Base-by-base conservation (phyloP, 2,329 filamentous ascomycete genomes). In the Epichloe sibirici region DNA sequence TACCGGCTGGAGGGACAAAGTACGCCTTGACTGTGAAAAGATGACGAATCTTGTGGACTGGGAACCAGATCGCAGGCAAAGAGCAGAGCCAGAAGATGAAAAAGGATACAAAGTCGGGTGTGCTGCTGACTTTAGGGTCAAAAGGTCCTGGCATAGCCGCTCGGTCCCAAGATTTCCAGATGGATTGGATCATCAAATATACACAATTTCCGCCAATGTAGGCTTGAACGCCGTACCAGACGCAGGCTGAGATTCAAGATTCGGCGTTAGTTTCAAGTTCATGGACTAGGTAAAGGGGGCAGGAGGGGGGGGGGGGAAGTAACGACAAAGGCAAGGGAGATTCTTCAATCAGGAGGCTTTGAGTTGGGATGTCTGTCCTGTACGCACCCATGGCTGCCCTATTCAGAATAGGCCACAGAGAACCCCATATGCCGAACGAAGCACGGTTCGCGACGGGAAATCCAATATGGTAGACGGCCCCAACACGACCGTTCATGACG, bases 1-100 rank as follows among this genome's bases (percentile, higher is more conserved):
- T 74, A 49, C 86, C 90, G n/a, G 88, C 89, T 39, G 77, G 76
- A 0, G 90, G 90, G 0, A 93, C 90, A 55, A 94, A 80, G 63
- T 82, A 86, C 0, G 90, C 83, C 71, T 96, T 96, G 63, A 88
- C 86, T 0, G 90, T 95, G 70, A 95, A 95, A 4, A 95, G 73
- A 65, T 95, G 90, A 45, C 90, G 82, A 62, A 95, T 83, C 70
- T 91, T 81, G 68, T 95, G 87, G 1, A 95, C 88, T 0, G 88
- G 89, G 59, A 93, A 90, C 83, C 86, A 95, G 55, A 95, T 84
- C 21, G 88, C 88, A 0, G 90, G 89, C 1, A 95, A 74, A 2
- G 86, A 90, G 57, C 77, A 72, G 2, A 88, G 65, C 88, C 88
- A 95, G 68, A 95, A 95, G 53, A 95, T 71, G 72, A 95, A 85